A percentile compares a stretch with the other conserved stretches of the same genome.
Evolutionary conservation across 441 rosid species (phyloP).

Genomic region (Raphanus hybrid): DNA sequence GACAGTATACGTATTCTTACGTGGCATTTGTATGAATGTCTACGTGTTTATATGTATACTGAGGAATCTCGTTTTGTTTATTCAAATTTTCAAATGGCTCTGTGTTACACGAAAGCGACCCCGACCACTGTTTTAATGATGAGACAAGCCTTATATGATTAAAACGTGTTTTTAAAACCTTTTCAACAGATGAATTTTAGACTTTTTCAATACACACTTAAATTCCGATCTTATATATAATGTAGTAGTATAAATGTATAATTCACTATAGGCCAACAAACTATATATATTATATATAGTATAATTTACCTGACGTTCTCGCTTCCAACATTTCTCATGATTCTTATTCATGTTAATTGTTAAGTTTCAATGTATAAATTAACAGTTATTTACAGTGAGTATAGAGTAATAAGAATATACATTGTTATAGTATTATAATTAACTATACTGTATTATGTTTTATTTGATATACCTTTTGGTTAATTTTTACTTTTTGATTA

Average conservation of each 20-base stretch:
- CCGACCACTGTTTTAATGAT: background rate
- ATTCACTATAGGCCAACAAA: background rate
- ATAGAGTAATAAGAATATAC: background rate
- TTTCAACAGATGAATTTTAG: background rate
- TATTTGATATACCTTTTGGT: background rate
- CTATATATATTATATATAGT: background rate
- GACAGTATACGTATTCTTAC: constrained; percentile 31
- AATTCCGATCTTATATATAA: background rate
- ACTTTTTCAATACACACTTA: background rate
- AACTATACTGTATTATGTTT: background rate
- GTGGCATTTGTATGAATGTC: constrained; percentile 35
- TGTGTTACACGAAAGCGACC: background rate
- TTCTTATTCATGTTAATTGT: background rate
- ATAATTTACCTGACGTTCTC: background rate
- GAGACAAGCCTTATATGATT: background rate
- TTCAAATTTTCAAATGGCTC: constrained; percentile 3
- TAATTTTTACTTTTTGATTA: background rate
- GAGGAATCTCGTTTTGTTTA: constrained; percentile 22
- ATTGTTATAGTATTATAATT: background rate
- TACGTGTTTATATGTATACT: constrained; percentile 36
- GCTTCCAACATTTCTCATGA: background rate
- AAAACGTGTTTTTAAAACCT: background rate
- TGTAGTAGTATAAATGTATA: background rate
- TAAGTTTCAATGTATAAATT: background rate
- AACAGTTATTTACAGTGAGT: background rate